Conservation (phyloP, 176 grass and related monocot species). For the Triticum dicoccoides region DNA sequence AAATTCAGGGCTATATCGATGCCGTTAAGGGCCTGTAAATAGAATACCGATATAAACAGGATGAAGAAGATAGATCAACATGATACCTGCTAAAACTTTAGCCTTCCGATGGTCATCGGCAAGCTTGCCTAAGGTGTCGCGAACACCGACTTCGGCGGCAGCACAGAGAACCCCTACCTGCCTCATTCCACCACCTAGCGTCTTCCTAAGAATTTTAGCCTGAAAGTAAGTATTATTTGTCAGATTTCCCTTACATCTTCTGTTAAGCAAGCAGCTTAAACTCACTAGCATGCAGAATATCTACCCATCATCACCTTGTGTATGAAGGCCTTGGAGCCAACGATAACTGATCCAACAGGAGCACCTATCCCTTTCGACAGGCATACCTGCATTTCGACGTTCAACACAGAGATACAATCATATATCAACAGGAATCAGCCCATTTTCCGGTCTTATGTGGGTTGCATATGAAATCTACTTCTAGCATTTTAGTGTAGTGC, state of each 20-base stretch:
- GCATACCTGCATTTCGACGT: conserved; percentile 52
- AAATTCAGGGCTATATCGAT: not conserved
- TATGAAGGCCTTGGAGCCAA: conserved; percentile 65
- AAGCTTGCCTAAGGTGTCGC: conserved; percentile 64
- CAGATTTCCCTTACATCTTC: not conserved
- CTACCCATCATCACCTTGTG: conserved; percentile 46
- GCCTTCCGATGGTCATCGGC: conserved; percentile 79
- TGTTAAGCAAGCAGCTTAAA: not conserved
- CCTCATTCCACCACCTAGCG: conserved; percentile 90
- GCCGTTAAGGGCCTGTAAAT: not conserved
- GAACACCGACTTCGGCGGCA: conserved; percentile 73
- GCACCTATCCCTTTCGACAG: conserved; percentile 92
- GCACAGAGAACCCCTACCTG: conserved; percentile 88
- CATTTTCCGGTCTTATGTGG: not conserved
- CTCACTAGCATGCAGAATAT: not conserved
- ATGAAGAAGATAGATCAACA: not conserved
- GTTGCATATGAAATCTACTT: not conserved
- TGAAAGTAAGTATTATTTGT: not conserved
- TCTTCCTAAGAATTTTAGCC: conserved; percentile 87
- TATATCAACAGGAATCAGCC: not conserved
- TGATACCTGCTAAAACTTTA: conserved; percentile 73
- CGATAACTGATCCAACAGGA: conserved; percentile 83
- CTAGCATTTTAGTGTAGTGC: not conserved
- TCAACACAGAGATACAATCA: not conserved
- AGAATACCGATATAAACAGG: not conserved